These are phyloP conservation scores for Rhypophila decipiens DNA, from an alignment of 495 filamentous ascomycete species.

Conservation along the genomic window DNA sequence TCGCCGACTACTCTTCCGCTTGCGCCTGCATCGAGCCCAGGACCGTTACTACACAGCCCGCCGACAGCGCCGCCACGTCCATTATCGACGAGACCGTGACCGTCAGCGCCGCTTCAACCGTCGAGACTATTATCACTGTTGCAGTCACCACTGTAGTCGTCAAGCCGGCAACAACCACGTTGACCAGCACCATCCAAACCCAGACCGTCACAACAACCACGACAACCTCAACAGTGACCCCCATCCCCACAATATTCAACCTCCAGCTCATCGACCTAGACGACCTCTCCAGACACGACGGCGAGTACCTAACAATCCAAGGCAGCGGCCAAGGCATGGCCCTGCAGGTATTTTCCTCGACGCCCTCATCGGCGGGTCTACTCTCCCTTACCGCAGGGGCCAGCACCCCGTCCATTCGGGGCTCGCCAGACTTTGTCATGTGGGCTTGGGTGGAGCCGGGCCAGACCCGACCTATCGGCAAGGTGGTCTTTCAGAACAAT, in stretches of 20 bases:
- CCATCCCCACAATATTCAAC: neutral
- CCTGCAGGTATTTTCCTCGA: too few relatives aligned
- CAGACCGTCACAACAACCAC: slow-evolving; percentile 1
- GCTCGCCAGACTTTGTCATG: too few relatives aligned
- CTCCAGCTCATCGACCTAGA: neutral
- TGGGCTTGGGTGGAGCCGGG: too few relatives aligned
- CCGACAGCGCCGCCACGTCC: neutral
- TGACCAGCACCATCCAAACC: neutral
- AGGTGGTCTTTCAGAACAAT: too few relatives aligned
- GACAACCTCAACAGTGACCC: neutral
- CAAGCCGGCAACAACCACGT: slow-evolving; percentile 3
- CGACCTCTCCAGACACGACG: neutral
- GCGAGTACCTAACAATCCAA: too few relatives aligned
- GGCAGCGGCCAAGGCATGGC: too few relatives aligned
- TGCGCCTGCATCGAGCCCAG: slow-evolving; percentile 6
- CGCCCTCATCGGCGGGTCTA: too few relatives aligned
- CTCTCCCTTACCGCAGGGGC: too few relatives aligned
- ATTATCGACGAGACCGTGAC: neutral
- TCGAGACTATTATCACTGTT: neutral
- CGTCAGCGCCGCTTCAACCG: neutral
- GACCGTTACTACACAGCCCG: slow-evolving; percentile 1
- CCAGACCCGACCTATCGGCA: too few relatives aligned
- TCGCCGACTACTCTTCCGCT: slow-evolving; percentile 1
- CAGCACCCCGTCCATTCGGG: too few relatives aligned
- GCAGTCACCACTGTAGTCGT: slow-evolving; percentile 6